phyloP scores from a whole-genome alignment of 2,329 filamentous ascomycete species.

The Acrodontium crateriforme region DNA sequence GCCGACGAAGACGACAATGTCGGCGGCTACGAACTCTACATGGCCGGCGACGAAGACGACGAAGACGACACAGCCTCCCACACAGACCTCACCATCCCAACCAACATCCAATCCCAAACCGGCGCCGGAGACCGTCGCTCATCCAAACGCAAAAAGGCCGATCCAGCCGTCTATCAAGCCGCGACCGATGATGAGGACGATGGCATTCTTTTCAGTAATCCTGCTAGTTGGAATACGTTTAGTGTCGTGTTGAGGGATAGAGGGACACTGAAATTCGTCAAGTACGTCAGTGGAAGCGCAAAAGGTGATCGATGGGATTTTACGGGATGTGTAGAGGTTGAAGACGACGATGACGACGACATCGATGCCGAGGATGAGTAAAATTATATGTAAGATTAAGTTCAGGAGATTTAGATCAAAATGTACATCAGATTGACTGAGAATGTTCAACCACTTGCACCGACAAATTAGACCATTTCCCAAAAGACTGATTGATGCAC shows the following conservation, averaged over 20 bases:
- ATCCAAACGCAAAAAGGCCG: slow-evolving; percentile 28
- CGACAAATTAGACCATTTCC: too few relatives aligned
- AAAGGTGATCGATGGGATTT: slow-evolving; percentile 89
- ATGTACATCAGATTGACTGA: too few relatives aligned
- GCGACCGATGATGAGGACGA: slow-evolving; percentile 55
- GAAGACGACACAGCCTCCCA: slow-evolving; percentile 33
- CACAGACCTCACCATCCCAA: slow-evolving; percentile 25
- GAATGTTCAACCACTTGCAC: too few relatives aligned
- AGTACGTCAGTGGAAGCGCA: slow-evolving; percentile 76
- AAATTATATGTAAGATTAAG: slow-evolving; percentile 8
- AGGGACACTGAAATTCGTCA: slow-evolving; percentile 82
- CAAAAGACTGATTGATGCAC: too few relatives aligned
- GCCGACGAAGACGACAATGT: slow-evolving; percentile 45
- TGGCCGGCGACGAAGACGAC: slow-evolving; percentile 65
- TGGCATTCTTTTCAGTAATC: slow-evolving; percentile 54
- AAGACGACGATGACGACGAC: slow-evolving; percentile 33
- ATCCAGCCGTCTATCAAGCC: slow-evolving; percentile 80
- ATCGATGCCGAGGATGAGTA: slow-evolving; percentile 33
- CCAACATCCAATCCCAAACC: slow-evolving; percentile 25
- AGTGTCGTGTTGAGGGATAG: slow-evolving; percentile 79
- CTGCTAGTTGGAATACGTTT: slow-evolving; percentile 76
- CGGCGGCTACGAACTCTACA: slow-evolving; percentile 79
- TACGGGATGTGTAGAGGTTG: slow-evolving; percentile 60
- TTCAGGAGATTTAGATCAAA: too few relatives aligned
- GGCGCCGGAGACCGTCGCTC: slow-evolving; percentile 33